Conservation (phyloP, 176 grass and related monocot genomes). For the Carex myosuroides region DNA sequence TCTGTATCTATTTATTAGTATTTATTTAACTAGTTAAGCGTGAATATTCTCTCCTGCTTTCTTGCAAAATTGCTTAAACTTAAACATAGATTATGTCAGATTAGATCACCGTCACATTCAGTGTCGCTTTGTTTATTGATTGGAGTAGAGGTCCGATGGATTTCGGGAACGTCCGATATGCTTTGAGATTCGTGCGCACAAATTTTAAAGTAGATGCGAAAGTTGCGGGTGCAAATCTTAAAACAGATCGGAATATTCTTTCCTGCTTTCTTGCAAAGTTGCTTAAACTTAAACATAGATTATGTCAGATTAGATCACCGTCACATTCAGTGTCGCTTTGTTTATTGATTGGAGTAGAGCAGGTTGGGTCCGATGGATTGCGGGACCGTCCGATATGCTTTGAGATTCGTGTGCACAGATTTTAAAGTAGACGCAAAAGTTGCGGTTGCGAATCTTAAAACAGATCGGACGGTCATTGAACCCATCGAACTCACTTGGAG, state of each 20-base stretch:
- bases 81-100: neutral
- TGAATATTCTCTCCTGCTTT: neutral
- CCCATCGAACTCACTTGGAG: no score
- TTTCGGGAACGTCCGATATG: no score
- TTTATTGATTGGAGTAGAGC: neutral
- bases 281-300: neutral
- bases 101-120: neutral
- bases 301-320: neutral
- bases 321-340: neutral
- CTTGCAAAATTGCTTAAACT: neutral
- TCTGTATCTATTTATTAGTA: neutral
- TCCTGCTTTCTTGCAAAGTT: neutral
- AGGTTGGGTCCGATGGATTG: no score
- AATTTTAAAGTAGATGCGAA: no score
- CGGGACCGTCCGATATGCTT: no score
- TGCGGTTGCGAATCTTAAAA: no score
- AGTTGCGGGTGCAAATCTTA: no score
- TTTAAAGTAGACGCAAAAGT: no score
- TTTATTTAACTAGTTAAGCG: neutral
- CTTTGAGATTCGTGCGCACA: no score
- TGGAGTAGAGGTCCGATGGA: no score
- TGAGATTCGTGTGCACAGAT: no score
- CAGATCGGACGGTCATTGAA: no score
- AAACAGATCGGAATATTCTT: neutral
- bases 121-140: neutral